phyloP scores from a whole-genome alignment of 164 flowering plant genomes.

The Houttuynia cordata region DNA sequence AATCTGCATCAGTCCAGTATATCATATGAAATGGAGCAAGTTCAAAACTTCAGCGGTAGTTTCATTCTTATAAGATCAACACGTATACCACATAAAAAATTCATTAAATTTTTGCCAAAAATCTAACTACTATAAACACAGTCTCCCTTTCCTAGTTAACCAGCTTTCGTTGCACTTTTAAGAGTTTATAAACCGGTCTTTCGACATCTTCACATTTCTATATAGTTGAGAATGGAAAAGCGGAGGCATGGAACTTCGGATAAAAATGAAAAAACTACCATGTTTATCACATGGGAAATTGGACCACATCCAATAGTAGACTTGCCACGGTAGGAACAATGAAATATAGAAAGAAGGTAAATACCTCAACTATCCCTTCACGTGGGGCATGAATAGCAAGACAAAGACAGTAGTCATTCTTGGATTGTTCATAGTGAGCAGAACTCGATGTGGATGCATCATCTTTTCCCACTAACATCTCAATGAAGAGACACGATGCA shows the following conservation, averaged over 20 bases:
- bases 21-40: background rate
- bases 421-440: constrained; percentile 32
- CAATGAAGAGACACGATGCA: constrained; percentile 87
- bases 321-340: background rate
- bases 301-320: background rate
- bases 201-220: no score
- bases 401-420: constrained; percentile 84
- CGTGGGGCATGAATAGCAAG: constrained; percentile 96
- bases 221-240: no score
- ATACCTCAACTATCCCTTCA: constrained; percentile 91
- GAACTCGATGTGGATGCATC: constrained; percentile 39
- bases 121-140: no score
- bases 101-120: background rate
- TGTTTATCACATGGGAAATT: background rate
- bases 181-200: no score
- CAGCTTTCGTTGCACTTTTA: no score
- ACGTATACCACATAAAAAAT: no score
- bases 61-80: no score
- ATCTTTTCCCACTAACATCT: constrained; percentile 51
- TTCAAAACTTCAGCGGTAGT: no score
- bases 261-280: background rate
- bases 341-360: background rate
- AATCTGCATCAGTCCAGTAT: constrained; percentile 35
- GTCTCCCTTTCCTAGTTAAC: no score
- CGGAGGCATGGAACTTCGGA: background rate